Percentiles rank a stretch among this genome's conserved stretches.
Conservation (phyloP, 768 basidiomycete species). For the Lactarius quietus region DNA sequence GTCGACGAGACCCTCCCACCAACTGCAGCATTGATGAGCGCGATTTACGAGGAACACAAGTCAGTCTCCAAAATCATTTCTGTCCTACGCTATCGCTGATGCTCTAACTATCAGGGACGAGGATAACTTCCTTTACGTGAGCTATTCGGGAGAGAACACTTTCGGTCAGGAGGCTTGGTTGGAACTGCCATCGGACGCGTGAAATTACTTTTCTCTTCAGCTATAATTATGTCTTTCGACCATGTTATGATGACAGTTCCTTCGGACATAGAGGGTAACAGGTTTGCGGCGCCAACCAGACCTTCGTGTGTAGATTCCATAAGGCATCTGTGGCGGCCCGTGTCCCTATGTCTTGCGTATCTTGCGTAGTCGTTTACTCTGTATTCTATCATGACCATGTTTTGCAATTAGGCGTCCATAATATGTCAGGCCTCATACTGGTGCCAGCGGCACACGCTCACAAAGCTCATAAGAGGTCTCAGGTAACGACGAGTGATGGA, state of each 20-base stretch:
- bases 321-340: slow-evolving; percentile 6
- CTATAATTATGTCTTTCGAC: slow-evolving; percentile 23
- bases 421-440: background rate
- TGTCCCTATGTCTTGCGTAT: slow-evolving; percentile 22
- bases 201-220: slow-evolving; percentile 10
- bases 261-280: slow-evolving; percentile 19
- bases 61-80: slow-evolving; percentile 33
- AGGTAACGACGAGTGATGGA: background rate
- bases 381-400: slow-evolving; percentile 24
- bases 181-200: slow-evolving; percentile 25
- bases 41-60: slow-evolving; percentile 99
- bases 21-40: slow-evolving; percentile 96
- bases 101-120: slow-evolving; percentile 69
- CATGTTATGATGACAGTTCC: slow-evolving; percentile 14
- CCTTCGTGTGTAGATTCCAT: slow-evolving; percentile 5
- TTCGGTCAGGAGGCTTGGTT: slow-evolving; percentile 51
- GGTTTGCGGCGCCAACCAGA: background rate
- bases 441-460: no score
- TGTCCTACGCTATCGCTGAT: background rate
- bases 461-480: background rate
- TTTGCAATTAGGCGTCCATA: slow-evolving; percentile 7
- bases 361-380: slow-evolving; percentile 19
- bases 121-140: slow-evolving; percentile 98
- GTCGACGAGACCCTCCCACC: slow-evolving; percentile 98
- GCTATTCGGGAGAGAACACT: slow-evolving; percentile 98